Evolutionary conservation across 306 rosid species (phyloP).

Genomic region (Psophocarpus tetragonolobus): DNA sequence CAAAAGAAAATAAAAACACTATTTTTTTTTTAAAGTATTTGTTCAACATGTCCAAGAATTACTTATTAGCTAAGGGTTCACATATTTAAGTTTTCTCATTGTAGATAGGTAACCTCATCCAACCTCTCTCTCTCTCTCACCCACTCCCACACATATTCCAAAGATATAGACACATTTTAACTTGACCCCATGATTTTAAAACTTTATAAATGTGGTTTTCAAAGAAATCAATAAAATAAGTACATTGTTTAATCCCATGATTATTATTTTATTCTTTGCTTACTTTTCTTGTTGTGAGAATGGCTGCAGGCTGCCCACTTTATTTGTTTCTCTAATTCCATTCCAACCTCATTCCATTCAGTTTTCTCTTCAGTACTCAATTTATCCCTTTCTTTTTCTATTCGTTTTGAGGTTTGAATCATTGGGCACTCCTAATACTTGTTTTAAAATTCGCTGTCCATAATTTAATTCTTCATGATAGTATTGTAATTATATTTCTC

Average conservation of each 20-base stretch:
- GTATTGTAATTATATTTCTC: conserved; percentile 31
- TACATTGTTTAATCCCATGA: conserved; percentile 45
- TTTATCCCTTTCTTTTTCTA: conserved; percentile 54
- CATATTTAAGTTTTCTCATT: conserved; percentile 45
- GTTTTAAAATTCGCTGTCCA: conserved; percentile 13
- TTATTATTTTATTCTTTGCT: conserved; percentile 36
- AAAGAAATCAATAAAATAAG: conserved; percentile 32
- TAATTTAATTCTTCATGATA: conserved; percentile 37
- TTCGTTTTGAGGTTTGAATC: conserved; percentile 57
- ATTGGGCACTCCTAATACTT: conserved; percentile 42
- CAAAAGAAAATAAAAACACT: background rate
- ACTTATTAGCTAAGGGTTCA: conserved; percentile 42
- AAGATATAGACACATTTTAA: conserved; percentile 41
- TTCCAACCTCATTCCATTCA: conserved; percentile 42
- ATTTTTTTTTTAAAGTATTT: conserved; percentile 27
- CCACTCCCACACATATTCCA: conserved; percentile 31
- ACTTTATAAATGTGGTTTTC: conserved; percentile 34
- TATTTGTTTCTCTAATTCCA: conserved; percentile 34
- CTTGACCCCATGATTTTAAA: conserved; percentile 41
- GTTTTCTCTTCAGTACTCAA: conserved; percentile 43
- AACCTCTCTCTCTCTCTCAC: conserved; percentile 29
- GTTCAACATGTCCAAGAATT: conserved; percentile 46
- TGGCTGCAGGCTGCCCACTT: conserved; percentile 39
- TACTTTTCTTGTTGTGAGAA: conserved; percentile 41
- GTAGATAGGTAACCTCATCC: conserved; percentile 49